Percentiles rank a stretch among this genome's conserved stretches.
Conservation (phyloP, 148 eudicot species). For the Euryodendron excelsum region DNA sequence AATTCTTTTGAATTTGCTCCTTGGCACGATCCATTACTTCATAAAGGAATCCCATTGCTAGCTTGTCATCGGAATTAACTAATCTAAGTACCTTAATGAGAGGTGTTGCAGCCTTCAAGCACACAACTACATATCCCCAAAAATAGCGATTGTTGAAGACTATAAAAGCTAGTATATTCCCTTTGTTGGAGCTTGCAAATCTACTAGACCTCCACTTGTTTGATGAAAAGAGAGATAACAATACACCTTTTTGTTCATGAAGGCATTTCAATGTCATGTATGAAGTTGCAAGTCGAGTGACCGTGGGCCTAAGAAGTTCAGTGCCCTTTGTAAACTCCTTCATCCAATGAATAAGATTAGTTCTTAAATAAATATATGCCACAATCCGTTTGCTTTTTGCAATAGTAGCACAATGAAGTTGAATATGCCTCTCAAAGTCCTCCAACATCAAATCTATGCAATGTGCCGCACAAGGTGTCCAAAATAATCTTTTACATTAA, state of each 20-base stretch:
- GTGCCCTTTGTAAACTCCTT: background rate
- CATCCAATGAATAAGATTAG: background rate
- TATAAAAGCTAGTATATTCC: background rate
- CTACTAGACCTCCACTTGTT: background rate
- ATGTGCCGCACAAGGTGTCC: constrained; percentile 14
- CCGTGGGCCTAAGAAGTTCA: background rate
- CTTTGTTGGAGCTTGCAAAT: background rate
- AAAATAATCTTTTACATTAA: background rate
- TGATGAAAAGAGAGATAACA: background rate
- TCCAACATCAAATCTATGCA: constrained; percentile 16
- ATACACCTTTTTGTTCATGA: background rate
- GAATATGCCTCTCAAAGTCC: constrained; percentile 11
- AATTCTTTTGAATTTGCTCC: constrained; percentile 2
- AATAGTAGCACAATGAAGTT: constrained; percentile 1
- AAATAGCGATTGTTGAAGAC: constrained; percentile 1
- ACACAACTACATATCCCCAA: background rate
- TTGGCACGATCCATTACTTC: constrained; percentile 7
- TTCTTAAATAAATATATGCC: constrained; percentile 2
- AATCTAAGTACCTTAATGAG: constrained; percentile 13
- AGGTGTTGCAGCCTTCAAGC: background rate
- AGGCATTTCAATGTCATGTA: constrained; percentile 11
- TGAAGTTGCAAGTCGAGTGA: constrained; percentile 4
- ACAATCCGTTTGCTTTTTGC: background rate
- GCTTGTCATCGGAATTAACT: constrained; percentile 8
- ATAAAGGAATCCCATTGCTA: background rate